Evolutionary conservation across 1,139 yeast species (phyloP).

Genomic region (Groenewaldozyma sp.): DNA sequence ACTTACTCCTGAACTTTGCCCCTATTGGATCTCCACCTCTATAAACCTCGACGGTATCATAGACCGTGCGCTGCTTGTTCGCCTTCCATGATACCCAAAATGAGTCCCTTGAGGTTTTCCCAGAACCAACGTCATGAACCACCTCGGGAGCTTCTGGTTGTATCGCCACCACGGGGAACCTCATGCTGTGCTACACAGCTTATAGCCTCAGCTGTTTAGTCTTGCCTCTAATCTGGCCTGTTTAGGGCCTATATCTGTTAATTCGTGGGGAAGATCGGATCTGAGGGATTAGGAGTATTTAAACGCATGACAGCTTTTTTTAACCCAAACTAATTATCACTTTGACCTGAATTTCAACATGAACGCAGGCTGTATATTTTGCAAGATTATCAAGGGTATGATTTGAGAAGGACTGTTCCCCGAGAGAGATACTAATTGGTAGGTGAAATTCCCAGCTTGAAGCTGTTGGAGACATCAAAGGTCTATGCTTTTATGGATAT

Average conservation of each 20-base stretch:
- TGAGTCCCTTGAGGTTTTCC: neutral
- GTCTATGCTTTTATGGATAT: constrained; percentile 83
- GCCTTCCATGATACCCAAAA: constrained; percentile 5
- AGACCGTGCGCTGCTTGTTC: constrained; percentile 19
- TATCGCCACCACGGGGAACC: constrained; percentile 4
- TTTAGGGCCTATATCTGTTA: too few species aligned
- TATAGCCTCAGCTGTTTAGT: too few species aligned
- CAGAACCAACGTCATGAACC: neutral
- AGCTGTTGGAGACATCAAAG: constrained; percentile 71
- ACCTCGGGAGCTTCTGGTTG: constrained; percentile 1
- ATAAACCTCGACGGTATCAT: constrained; percentile 3
- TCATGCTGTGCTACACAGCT: too few species aligned
- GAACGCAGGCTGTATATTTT: constrained; percentile 65
- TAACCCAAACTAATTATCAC: too few species aligned
- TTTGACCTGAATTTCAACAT: too few species aligned
- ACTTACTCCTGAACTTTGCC: too few species aligned
- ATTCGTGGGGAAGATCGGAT: too few species aligned
- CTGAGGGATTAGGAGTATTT: too few species aligned
- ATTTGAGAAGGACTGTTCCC: too few species aligned
- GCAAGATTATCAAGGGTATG: constrained; percentile 79
- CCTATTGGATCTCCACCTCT: neutral
- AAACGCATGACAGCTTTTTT: too few species aligned
- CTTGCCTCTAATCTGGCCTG: too few species aligned
- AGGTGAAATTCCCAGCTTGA: constrained; percentile 88
- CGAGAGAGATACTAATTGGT: constrained; percentile 8